Percentiles rank a stretch among this genome's conserved stretches.
These are phyloP conservation scores for Erythrophleum fordii DNA, from an alignment of 306 rosid species.

Conservation along the genomic window DNA sequence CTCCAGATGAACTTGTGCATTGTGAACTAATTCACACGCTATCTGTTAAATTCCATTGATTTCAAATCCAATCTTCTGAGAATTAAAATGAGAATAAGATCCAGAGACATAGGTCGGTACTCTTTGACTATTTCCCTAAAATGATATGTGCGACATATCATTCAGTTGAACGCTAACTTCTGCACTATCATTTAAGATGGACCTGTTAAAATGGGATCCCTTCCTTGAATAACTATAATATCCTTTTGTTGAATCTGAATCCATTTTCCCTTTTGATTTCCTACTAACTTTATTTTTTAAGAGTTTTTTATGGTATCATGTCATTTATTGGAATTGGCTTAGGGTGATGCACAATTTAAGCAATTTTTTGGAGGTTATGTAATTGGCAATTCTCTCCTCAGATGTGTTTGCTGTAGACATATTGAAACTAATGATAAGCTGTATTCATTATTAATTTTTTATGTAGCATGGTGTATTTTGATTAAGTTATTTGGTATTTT, in stretches of 20 bases:
- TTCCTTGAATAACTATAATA: conserved; percentile 50
- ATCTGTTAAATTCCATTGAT: conserved; percentile 39
- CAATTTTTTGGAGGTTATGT: too few species aligned
- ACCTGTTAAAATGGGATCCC: conserved; percentile 47
- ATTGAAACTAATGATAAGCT: background rate
- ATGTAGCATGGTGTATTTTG: background rate
- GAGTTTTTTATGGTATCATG: conserved; percentile 56
- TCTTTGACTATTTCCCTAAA: conserved; percentile 44
- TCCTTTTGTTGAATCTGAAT: conserved; percentile 51
- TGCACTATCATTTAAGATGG: conserved; percentile 46
- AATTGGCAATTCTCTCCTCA: background rate
- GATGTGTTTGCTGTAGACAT: background rate
- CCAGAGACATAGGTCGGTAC: conserved; percentile 41
- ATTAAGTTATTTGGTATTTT: background rate
- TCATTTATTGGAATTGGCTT: too few species aligned
- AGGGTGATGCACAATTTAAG: too few species aligned
- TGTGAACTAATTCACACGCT: conserved; percentile 48
- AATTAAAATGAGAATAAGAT: conserved; percentile 42
- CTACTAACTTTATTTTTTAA: conserved; percentile 47
- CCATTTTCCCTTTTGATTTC: conserved; percentile 59
- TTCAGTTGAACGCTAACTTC: conserved; percentile 44
- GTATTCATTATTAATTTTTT: background rate
- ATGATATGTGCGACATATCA: conserved; percentile 42
- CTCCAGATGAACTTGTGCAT: conserved; percentile 42
- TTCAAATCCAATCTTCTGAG: conserved; percentile 35